Evolutionary conservation across 805 yeast species (phyloP).

Genomic region (Kluyveromyces wickerhamii): DNA sequence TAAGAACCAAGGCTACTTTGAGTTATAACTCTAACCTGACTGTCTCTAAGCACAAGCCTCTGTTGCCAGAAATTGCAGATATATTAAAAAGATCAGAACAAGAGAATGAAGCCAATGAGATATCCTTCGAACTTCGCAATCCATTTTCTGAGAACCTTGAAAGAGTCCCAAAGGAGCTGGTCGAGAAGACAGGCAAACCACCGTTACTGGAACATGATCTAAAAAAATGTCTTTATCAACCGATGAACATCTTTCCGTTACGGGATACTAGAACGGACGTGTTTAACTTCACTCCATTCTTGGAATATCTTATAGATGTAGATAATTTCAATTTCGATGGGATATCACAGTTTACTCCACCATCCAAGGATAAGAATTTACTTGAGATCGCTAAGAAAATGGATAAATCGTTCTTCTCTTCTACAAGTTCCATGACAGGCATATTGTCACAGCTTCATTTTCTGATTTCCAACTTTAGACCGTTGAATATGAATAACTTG

Average conservation of each 20-base stretch:
- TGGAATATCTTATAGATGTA: conserved; percentile 53
- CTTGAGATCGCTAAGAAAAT: conserved; percentile 36
- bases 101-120: no score
- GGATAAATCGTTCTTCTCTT: conserved; percentile 46
- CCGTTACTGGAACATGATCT: conserved; percentile 61
- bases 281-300: conserved; percentile 55
- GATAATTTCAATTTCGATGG: conserved; percentile 58
- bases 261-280: conserved; percentile 72
- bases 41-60: no score
- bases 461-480: conserved; percentile 54
- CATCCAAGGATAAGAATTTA: conserved; percentile 56
- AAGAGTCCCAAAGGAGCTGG: conserved; percentile 6
- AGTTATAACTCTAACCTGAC: no score
- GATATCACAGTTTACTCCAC: conserved; percentile 43
- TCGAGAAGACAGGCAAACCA: conserved; percentile 11
- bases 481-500: conserved; percentile 38
- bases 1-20: no score
- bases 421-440: conserved; percentile 85
- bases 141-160: conserved; percentile 6
- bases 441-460: conserved; percentile 67
- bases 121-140: no score
- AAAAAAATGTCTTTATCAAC: conserved; percentile 67
- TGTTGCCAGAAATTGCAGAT: no score
- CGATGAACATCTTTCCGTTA: conserved; percentile 63
- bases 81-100: no score